These are phyloP conservation scores for Sporothrix brunneoviolacea DNA, from an alignment of 2,329 filamentous ascomycete species.

Conservation along the genomic window DNA sequence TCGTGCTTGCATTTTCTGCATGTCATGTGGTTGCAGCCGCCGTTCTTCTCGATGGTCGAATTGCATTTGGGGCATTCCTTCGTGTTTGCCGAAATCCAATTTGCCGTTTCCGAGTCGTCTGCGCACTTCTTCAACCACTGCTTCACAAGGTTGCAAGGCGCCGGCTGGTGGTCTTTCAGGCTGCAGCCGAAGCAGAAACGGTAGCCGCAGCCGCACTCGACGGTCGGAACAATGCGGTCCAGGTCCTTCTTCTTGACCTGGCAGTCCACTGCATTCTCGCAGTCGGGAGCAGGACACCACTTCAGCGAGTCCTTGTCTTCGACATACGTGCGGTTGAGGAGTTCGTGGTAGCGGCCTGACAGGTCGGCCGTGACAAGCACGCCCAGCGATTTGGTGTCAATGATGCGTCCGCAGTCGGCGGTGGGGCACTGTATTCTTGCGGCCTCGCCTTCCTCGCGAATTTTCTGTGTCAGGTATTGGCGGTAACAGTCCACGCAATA, in stretches of 20 bases:
- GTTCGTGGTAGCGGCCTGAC: conserved; percentile 63
- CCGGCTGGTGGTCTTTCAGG: conserved; percentile 83
- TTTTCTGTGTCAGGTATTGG: conserved; percentile 88
- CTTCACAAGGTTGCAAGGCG: conserved; percentile 86
- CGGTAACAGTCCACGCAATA: conserved; percentile 91
- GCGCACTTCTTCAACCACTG: conserved; percentile 97
- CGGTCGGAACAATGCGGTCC: conserved; percentile 78
- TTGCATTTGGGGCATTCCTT: conserved; percentile 96
- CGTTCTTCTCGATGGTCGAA: conserved; percentile 98
- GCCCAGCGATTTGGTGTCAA: conserved; percentile 82
- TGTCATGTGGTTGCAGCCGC: conserved; percentile 97
- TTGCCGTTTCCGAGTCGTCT: conserved; percentile 95
- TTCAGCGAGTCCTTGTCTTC: conserved; percentile 94
- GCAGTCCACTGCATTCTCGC: conserved; percentile 87
- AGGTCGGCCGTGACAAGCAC: conserved; percentile 59
- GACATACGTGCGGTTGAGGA: conserved; percentile 90
- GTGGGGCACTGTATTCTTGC: conserved; percentile 90
- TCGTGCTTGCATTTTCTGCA: conserved; percentile 93
- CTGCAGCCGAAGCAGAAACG: conserved; percentile 95
- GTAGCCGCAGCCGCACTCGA: conserved; percentile 76
- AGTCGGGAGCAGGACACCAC: conserved; percentile 98
- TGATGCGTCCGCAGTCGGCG: conserved; percentile 78
- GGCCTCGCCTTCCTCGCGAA: conserved; percentile 89
- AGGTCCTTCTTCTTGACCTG: conserved; percentile 81
- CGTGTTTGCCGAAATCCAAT: conserved; percentile 98